phyloP scores from a whole-genome alignment of 768 basidiomycete species.

The Macrolepiota dolichaula region DNA sequence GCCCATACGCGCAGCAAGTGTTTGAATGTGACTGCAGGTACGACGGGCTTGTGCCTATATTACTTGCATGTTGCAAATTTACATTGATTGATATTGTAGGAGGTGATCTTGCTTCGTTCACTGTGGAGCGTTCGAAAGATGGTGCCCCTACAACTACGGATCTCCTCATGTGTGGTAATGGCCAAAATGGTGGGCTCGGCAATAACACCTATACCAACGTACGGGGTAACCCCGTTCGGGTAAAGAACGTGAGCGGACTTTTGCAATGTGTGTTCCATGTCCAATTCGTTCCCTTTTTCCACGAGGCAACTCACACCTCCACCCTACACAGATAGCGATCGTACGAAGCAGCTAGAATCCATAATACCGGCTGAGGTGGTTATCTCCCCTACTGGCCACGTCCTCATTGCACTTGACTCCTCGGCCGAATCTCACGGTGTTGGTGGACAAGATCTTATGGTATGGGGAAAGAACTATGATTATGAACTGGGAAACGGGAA shows the following conservation, averaged over 20 bases:
- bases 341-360: constrained; percentile 53
- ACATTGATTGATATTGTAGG: constrained; percentile 32
- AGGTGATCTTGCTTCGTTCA: constrained; percentile 76
- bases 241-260: constrained; percentile 79
- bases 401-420: constrained; percentile 71
- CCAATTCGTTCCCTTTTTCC: background rate
- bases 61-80: background rate
- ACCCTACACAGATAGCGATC: constrained; percentile 57
- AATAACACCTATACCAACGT: constrained; percentile 66
- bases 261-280: constrained; percentile 68
- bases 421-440: constrained; percentile 41
- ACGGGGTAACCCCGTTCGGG: constrained; percentile 66
- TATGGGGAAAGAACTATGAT: constrained; percentile 72
- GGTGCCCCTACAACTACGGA: constrained; percentile 29
- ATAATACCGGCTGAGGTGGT: constrained; percentile 61
- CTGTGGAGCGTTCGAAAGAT: constrained; percentile 48
- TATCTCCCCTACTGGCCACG: constrained; percentile 74
- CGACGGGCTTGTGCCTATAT: constrained; percentile 14
- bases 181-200: constrained; percentile 78
- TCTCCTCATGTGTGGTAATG: constrained; percentile 78
- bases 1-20: constrained; percentile 55
- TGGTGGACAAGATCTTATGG: constrained; percentile 62
- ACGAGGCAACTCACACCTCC: constrained; percentile 4
- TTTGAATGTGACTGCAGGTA: constrained; percentile 62
- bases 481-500: constrained; percentile 78